phyloP scores from a whole-genome alignment of 1,284 basidiomycete species.

The Ceratobasidium sp. region DNA sequence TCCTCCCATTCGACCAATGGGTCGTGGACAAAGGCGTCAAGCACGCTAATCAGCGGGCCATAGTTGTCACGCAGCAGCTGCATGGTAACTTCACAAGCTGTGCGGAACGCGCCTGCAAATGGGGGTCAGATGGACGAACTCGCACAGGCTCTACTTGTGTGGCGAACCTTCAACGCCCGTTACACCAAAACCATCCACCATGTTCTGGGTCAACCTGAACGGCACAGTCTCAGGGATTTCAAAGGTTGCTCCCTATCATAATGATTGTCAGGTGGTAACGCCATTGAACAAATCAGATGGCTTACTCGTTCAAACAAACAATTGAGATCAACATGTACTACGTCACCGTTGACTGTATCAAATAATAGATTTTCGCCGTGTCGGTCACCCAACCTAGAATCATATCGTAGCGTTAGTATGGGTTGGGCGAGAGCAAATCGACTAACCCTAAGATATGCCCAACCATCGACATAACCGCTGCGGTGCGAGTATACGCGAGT shows the following conservation, averaged over 20 bases:
- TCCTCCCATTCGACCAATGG: conserved; percentile 97
- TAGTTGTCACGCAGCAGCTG: conserved; percentile 87
- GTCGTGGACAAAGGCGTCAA: conserved; percentile 98
- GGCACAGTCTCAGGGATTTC: conserved; percentile 94
- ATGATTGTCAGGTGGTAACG: conserved; percentile 28
- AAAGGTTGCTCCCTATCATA: conserved; percentile 75
- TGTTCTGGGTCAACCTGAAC: conserved; percentile 94
- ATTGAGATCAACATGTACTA: conserved; percentile 98
- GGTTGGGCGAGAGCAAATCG: neutral
- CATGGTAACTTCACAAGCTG: conserved; percentile 91
- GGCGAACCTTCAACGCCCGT: conserved; percentile 86
- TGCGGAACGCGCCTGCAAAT: conserved; percentile 81
- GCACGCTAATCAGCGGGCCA: conserved; percentile 93
- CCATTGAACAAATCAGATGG: neutral
- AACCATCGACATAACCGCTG: conserved; percentile 99
- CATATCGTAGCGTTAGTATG: conserved; percentile 21
- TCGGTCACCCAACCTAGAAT: conserved; percentile 86
- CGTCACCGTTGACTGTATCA: conserved; percentile 87
- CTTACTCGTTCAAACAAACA: conserved; percentile 93
- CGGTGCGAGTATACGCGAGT: conserved; percentile 84
- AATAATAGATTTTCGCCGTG: conserved; percentile 98
- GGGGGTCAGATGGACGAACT: neutral
- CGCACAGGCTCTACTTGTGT: conserved; percentile 14
- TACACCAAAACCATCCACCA: conserved; percentile 92
- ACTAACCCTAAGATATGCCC: conserved; percentile 93